Base-by-base conservation (phyloP, 306 rosid species). In the Vicia villosa region DNA sequence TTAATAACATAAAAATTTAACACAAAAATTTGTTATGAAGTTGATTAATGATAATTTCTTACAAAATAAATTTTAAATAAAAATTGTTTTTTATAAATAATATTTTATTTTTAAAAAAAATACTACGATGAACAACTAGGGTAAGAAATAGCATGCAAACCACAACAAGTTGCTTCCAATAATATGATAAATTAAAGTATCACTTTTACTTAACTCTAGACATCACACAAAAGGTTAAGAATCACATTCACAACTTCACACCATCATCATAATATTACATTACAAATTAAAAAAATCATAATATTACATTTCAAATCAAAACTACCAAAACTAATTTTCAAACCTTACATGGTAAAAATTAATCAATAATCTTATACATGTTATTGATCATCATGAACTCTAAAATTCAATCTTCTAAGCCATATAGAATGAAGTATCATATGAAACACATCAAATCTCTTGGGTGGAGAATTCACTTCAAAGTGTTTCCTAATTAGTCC, bases 371-470 rank as follows among this genome's bases (percentile, higher is more conserved):
- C 7, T 26, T 13, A 26, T 8, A 15, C 3, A 30, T 50, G 21
- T 15, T 41, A 75, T 65, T 81, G 81, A 70, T 83, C 80, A 65
- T 83, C 75, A 0, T 71, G 86, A 9, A 92, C 66, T 73, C 85
- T 75, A 12, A 91, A 75, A 66, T 94, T 91, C 43, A 94, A 70
- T 67, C 99, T 83, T 80, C 99, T 84, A 26, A 94, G 92, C 99
- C 97, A 94, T 0, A 94, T 82, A 10, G 99, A 94, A 69, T 94
- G 99, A 14, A 91, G 91, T 61, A 87, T 84, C 99, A 91, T 91
- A 40, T 91, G 97, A 28, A 88, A 94, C 24, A 89, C 92, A 64
- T 94, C 99, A 4, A 72, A 94, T 37, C 99, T 28, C 83, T 80
- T 84, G 0, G 97, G 92, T 1, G 97, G 97, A 49, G 81, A 88